Evolutionary conservation across 2,329 filamentous ascomycete species (phyloP).

Genomic region (Aspergillus terreus): DNA sequence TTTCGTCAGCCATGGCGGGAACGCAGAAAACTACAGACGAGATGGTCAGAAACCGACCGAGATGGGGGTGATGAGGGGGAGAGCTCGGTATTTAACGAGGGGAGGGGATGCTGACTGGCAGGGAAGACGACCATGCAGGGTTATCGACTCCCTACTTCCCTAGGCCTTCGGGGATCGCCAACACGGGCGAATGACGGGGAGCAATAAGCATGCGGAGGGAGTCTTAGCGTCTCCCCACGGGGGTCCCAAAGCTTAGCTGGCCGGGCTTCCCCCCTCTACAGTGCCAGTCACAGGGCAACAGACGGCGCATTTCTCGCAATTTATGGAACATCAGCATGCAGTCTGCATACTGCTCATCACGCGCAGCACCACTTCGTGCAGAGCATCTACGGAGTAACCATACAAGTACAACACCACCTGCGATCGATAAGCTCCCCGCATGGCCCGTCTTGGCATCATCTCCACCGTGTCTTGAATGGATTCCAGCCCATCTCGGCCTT

Average conservation of each 20-base stretch:
- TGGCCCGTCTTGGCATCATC: constrained; percentile 1
- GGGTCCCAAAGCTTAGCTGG: background rate
- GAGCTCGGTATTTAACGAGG: background rate
- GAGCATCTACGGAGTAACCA: background rate
- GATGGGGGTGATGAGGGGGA: background rate
- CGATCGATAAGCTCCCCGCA: background rate
- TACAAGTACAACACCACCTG: background rate
- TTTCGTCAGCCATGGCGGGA: constrained; percentile 9
- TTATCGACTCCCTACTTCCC: too few species aligned
- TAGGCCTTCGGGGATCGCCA: too few species aligned
- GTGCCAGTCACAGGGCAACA: too few species aligned
- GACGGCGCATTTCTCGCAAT: too few species aligned
- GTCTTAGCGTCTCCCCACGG: background rate
- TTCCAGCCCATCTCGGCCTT: background rate
- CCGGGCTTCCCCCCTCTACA: background rate
- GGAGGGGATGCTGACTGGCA: background rate
- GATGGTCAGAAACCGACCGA: background rate
- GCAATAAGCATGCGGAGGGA: background rate
- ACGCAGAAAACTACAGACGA: background rate
- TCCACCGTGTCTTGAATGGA: background rate
- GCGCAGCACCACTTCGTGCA: too few species aligned
- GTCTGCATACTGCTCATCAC: too few species aligned
- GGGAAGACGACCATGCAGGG: too few species aligned
- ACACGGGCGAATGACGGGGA: background rate
- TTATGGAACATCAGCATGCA: too few species aligned